phyloP scores from a whole-genome alignment of 2,329 filamentous ascomycete genomes.

The Cordyceps fumosorosea region DNA sequence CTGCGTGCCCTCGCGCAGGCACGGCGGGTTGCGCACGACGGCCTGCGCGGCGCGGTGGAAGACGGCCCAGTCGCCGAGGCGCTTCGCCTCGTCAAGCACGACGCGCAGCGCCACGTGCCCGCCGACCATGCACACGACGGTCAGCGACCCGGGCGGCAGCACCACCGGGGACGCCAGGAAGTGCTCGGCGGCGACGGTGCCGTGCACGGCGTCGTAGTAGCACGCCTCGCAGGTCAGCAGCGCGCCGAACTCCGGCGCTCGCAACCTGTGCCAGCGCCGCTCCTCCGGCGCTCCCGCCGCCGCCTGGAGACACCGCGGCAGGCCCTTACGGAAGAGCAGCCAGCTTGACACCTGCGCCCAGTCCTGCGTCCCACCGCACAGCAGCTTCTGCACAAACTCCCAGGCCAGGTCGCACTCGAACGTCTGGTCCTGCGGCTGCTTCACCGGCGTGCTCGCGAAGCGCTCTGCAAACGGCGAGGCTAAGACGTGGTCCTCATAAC shows the following conservation, averaged over 20 bases:
- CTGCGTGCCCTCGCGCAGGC: not conserved
- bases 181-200: not conserved
- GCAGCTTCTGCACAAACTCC: not conserved
- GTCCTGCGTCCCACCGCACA: not conserved
- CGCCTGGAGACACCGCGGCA: not conserved
- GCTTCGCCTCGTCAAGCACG: not conserved
- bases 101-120: not conserved
- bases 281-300: not conserved
- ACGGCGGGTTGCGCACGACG: not conserved
- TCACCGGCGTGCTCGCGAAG: not conserved
- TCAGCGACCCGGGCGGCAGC: not conserved
- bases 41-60: not conserved
- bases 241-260: not conserved
- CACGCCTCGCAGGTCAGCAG: conserved; percentile 1
- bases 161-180: not conserved
- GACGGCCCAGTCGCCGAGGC: not conserved
- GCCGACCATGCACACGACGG: not conserved
- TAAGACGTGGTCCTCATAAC: not conserved
- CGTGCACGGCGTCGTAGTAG: conserved; percentile 6
- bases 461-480: not conserved
- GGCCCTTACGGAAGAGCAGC: not conserved
- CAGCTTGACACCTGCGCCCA: not conserved
- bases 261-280: conserved; percentile 1
- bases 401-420: conserved; percentile 1
- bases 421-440: not conserved